Evolutionary conservation across 140 eudicot species (phyloP), one percentile per base, ranked within the genome.

Genomic region (Anethum foeniculum): DNA sequence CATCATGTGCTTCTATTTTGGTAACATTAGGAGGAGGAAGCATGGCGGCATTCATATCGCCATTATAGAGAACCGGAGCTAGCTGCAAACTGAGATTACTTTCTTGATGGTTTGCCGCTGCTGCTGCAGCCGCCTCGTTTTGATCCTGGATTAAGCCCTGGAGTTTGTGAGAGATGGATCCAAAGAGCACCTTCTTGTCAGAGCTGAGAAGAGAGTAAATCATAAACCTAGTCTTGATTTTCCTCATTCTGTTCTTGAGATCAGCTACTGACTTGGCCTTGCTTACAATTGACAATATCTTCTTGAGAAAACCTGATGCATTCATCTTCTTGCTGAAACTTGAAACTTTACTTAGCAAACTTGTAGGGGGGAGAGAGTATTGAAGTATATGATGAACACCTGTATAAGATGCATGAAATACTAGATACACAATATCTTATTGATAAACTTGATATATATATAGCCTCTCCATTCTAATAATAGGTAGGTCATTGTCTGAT

Each of bases 181-280:
- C 82, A 46, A 80, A 47, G 11, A 80, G 82, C 65, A 71, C 77
- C 86, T 67, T 79, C 78, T 75, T 84, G 77, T 79, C 86, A 44
- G 76, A 51, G 38, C 81, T 32, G 77, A 80, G 77, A 62, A 82
- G 64, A 25, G 56, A 74, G 77, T 69, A 76, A 74, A 84, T 79
- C 77, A 65, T 84, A 27, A 80, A 76, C 14, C 80, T 79, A 25
- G 81, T 84, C 77, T 79, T 78, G 4, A 79, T 41, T 16, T 77
- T 76, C 49, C 83, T 74, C 48, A 67, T 44, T 74, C 64, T 83
- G 67, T 51, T 60, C 86, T 79, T 84, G 71, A 84, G 71, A 34
- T 58, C 81, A 75, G 58, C 48, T 47, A 47, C 12, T 1, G 65
- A 60, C 47, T 79, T 83, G 47, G 83, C 81, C 28, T 58, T 36